Evolutionary conservation across 192 early-diverging fungal genomes (phyloP).

Genomic region (Phycomyces nitens): DNA sequence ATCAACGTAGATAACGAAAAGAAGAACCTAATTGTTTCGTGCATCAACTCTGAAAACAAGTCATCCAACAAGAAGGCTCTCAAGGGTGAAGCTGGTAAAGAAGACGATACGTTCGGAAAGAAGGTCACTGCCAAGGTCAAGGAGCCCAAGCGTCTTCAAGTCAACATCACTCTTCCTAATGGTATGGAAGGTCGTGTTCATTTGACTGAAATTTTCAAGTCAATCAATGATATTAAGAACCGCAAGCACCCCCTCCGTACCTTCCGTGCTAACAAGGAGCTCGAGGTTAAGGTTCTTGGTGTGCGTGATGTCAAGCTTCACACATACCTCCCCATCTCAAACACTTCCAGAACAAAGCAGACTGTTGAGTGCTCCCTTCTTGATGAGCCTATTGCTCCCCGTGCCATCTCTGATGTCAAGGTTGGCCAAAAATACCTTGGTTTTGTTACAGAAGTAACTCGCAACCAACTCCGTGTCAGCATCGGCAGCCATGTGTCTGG

Average conservation of each 20-base stretch:
- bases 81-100: slow-evolving; percentile 35
- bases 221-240: slow-evolving; percentile 15
- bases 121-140: slow-evolving; percentile 40
- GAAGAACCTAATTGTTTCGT: slow-evolving; percentile 65
- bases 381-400: slow-evolving; percentile 11
- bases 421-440: slow-evolving; percentile 39
- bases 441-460: slow-evolving; percentile 42
- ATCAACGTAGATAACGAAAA: slow-evolving; percentile 51
- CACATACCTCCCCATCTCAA: slow-evolving; percentile 64
- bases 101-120: slow-evolving; percentile 45
- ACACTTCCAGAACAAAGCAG: slow-evolving; percentile 42
- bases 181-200: slow-evolving; percentile 76
- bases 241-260: slow-evolving; percentile 37
- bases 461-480: slow-evolving; percentile 22
- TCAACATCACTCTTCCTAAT: slow-evolving; percentile 62
- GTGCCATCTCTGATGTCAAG: slow-evolving; percentile 33
- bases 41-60: slow-evolving; percentile 52
- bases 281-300: slow-evolving; percentile 68
- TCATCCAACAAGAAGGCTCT: slow-evolving; percentile 7
- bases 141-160: slow-evolving; percentile 48
- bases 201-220: slow-evolving; percentile 63
- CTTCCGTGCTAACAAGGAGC: slow-evolving; percentile 32
- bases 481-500: slow-evolving; percentile 22
- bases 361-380: slow-evolving; percentile 38
- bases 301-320: slow-evolving; percentile 56